Conservation (phyloP, 2,329 filamentous ascomycete genomes). For the Colletotrichum australisinense region DNA sequence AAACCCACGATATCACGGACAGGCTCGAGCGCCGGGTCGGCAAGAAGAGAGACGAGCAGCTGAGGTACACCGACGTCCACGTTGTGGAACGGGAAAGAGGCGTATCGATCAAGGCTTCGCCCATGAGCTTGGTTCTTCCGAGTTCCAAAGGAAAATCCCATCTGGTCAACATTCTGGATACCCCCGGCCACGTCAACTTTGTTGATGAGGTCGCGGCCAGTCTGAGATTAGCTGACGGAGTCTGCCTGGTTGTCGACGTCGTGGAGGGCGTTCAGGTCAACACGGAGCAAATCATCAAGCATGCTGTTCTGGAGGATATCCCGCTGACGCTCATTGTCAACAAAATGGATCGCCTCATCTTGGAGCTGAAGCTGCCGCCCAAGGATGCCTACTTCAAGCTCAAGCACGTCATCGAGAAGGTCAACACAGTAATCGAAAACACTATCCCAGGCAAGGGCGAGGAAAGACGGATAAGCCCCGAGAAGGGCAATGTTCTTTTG, state of each 20-base stretch:
- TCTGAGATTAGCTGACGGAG: slow-evolving; percentile 87
- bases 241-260: slow-evolving; percentile 94
- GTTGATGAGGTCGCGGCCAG: slow-evolving; percentile 95
- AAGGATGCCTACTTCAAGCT: slow-evolving; percentile 98
- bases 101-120: slow-evolving; percentile 90
- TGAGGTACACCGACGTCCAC: slow-evolving; percentile 95
- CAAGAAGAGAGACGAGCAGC: slow-evolving; percentile 85
- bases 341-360: slow-evolving; percentile 95
- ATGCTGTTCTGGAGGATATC: slow-evolving; percentile 89
- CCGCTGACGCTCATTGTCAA: slow-evolving; percentile 93
- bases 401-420: slow-evolving; percentile 98
- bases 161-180: slow-evolving; percentile 94
- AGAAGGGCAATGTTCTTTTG: slow-evolving; percentile 98
- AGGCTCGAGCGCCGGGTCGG: slow-evolving; percentile 84
- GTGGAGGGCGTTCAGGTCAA: slow-evolving; percentile 99
- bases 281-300: slow-evolving; percentile 96
- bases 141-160: slow-evolving; percentile 94
- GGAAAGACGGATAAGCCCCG: slow-evolving; percentile 85
- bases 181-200: slow-evolving; percentile 97
- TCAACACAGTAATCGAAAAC: slow-evolving; percentile 95
- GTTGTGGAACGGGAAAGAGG: slow-evolving; percentile 89
- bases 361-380: slow-evolving; percentile 93
- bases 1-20: slow-evolving; percentile 89
- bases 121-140: slow-evolving; percentile 93
- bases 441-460: slow-evolving; percentile 85